Conservation (phyloP, 129 eudicot species). For the Artemisia tridentata region DNA sequence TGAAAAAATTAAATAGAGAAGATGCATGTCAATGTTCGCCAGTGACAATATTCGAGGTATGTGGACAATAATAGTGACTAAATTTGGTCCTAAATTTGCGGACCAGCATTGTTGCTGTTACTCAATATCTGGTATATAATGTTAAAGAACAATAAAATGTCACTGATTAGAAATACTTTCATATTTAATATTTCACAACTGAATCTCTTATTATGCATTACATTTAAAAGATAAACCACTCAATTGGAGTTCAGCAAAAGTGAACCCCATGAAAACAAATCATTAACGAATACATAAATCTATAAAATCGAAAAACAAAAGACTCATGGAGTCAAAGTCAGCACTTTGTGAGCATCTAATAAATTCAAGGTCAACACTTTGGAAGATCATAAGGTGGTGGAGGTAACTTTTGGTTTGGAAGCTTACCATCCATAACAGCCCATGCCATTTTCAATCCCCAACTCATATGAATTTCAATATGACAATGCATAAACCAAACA, state of each 20-base stretch:
- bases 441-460: conserved; percentile 72
- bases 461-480: conserved; percentile 53
- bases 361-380: conserved; percentile 35
- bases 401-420: conserved; percentile 51
- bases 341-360: not conserved
- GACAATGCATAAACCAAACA: conserved; percentile 77
- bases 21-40: no score
- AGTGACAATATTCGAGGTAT: no score
- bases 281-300: conserved; percentile 18
- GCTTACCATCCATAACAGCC: conserved; percentile 60
- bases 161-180: not conserved
- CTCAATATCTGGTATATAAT: no score
- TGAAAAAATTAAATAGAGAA: no score
- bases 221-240: not conserved
- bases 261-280: not conserved
- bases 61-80: no score
- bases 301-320: conserved; percentile 24
- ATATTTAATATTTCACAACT: conserved; percentile 1
- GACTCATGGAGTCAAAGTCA: conserved; percentile 29
- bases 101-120: no score
- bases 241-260: conserved; percentile 7
- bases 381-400: conserved; percentile 80
- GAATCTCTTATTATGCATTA: conserved; percentile 13
- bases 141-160: no score
- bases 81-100: no score